Evolutionary conservation across 306 rosid genomes (phyloP).

Genomic region (Corylus avellana): DNA sequence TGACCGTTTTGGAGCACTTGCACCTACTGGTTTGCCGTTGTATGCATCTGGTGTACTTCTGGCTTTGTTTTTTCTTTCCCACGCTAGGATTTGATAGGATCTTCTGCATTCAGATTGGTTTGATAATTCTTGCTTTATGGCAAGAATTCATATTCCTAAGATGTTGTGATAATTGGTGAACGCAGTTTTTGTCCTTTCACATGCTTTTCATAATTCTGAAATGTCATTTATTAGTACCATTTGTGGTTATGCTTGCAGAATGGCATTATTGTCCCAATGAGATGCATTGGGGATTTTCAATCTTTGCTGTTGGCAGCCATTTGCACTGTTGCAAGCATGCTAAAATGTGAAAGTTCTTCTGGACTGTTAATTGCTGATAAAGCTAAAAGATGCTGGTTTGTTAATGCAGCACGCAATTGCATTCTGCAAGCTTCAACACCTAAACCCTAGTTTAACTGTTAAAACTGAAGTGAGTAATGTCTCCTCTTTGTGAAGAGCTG

Average conservation of each 20-base stretch:
- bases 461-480: slow-evolving; percentile 70
- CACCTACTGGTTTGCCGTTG: neutral
- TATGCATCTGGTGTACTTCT: neutral
- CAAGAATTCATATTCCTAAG: slow-evolving; percentile 13
- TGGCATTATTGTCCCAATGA: slow-evolving; percentile 40
- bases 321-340: slow-evolving; percentile 61
- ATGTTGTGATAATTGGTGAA: slow-evolving; percentile 23
- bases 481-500: slow-evolving; percentile 22
- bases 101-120: neutral
- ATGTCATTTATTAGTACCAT: slow-evolving; percentile 29
- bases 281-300: slow-evolving; percentile 72
- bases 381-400: slow-evolving; percentile 72
- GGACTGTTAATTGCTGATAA: slow-evolving; percentile 52
- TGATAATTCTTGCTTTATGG: neutral
- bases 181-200: slow-evolving; percentile 26
- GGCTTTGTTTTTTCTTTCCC: neutral
- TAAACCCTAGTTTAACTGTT: slow-evolving; percentile 51
- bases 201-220: slow-evolving; percentile 13
- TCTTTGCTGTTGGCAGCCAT: slow-evolving; percentile 76
- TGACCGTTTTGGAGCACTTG: neutral
- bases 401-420: slow-evolving; percentile 66
- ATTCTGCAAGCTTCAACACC: slow-evolving; percentile 96
- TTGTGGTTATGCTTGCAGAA: slow-evolving; percentile 57
- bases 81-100: neutral
- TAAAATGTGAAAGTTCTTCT: slow-evolving; percentile 52